These are phyloP conservation scores for Pythium volutum DNA, from an alignment of 352 stramenopile species.

Conservation along the genomic window DNA sequence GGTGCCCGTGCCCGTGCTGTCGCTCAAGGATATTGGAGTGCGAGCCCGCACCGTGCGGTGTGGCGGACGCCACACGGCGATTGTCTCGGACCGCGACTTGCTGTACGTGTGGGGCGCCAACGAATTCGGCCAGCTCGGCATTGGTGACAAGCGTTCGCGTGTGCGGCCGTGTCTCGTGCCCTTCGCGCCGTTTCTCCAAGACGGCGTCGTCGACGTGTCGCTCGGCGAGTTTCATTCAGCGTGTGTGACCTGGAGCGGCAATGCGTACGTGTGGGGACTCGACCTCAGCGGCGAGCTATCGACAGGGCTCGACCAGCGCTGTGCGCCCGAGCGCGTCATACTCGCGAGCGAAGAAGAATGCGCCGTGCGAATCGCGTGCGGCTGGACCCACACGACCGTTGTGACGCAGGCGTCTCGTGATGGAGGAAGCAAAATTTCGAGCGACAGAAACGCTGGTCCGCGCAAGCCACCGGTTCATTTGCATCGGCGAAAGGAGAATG, in stretches of 20 bases:
- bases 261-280: constrained; percentile 59
- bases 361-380: constrained; percentile 49
- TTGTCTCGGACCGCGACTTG: constrained; percentile 60
- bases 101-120: constrained; percentile 82
- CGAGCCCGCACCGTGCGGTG: constrained; percentile 51
- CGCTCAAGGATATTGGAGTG: constrained; percentile 41
- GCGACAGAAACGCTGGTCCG: background rate
- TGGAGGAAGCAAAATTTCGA: background rate
- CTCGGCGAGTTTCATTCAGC: constrained; percentile 76
- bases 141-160: constrained; percentile 47
- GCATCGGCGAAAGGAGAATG: constrained; percentile 17
- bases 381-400: constrained; percentile 68
- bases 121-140: constrained; percentile 75
- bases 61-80: constrained; percentile 59
- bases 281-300: constrained; percentile 48
- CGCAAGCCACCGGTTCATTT: constrained; percentile 3
- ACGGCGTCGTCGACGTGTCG: constrained; percentile 53
- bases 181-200: constrained; percentile 34
- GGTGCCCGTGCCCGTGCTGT: constrained; percentile 31
- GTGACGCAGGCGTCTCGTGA: constrained; percentile 32
- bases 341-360: constrained; percentile 34
- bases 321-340: constrained; percentile 27
- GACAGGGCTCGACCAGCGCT: constrained; percentile 34
- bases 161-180: constrained; percentile 42
- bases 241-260: constrained; percentile 42